Evolutionary conservation across 1,284 basidiomycete genomes (phyloP).

Genomic region (Puccinia horiana): DNA sequence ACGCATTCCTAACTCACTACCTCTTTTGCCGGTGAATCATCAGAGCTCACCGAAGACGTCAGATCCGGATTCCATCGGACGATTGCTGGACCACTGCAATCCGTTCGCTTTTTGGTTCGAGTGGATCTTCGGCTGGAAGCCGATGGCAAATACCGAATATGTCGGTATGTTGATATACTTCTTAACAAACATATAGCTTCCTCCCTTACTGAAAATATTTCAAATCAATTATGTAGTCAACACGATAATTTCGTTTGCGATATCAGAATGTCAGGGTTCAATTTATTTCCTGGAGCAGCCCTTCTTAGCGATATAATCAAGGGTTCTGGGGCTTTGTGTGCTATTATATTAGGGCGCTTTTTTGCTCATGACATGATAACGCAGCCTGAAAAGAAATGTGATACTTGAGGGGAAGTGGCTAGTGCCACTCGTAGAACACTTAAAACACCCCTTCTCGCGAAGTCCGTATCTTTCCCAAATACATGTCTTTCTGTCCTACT

Average conservation of each 20-base stretch:
- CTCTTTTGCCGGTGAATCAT: too few species aligned
- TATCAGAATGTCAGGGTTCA: conserved; percentile 2
- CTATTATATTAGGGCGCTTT: background rate
- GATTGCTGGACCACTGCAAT: background rate
- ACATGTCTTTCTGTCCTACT: too few species aligned
- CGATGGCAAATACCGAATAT: conserved; percentile 37
- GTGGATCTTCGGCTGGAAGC: conserved; percentile 7
- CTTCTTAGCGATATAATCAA: background rate
- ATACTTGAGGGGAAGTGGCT: too few species aligned
- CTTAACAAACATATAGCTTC: background rate
- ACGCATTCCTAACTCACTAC: too few species aligned
- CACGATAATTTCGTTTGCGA: conserved; percentile 25
- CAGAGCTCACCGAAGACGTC: conserved; percentile 3
- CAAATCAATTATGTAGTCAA: conserved; percentile 11
- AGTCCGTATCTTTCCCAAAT: too few species aligned
- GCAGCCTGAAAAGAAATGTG: background rate
- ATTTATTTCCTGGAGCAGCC: background rate
- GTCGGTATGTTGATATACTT: background rate
- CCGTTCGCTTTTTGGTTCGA: conserved; percentile 4
- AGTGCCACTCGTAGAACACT: too few species aligned
- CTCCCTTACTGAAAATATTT: background rate
- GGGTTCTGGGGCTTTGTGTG: background rate
- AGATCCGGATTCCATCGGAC: background rate
- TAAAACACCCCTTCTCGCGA: too few species aligned
- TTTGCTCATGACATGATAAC: background rate